Percentiles rank a stretch among this genome's conserved stretches.
These are phyloP conservation scores for Phytophthora macrochlamydospora DNA, from an alignment of 352 stramenopile genomes.

Conservation along the genomic window DNA sequence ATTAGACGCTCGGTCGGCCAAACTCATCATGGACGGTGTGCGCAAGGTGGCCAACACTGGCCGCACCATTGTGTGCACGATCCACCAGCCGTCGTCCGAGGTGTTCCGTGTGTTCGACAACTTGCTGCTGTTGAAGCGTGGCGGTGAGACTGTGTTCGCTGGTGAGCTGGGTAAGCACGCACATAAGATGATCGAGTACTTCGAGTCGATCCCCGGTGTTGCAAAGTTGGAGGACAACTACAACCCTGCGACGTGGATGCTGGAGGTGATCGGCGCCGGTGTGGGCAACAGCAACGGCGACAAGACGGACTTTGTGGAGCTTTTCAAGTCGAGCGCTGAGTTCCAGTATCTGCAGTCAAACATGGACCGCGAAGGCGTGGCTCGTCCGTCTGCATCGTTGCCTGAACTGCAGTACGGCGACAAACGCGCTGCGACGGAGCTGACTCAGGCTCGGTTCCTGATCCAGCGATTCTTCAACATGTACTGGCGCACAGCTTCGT, in stretches of 20 bases:
- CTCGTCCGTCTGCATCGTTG: background rate
- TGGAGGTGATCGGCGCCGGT: background rate
- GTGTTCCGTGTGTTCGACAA: constrained; percentile 87
- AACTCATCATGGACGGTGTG: constrained; percentile 74
- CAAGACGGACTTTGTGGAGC: background rate
- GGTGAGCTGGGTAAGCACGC: background rate
- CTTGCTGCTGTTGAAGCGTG: constrained; percentile 59
- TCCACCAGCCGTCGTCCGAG: background rate
- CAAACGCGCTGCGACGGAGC: background rate
- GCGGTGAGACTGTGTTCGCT: background rate
- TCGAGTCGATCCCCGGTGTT: constrained; percentile 26
- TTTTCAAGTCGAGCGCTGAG: background rate
- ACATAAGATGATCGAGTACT: constrained; percentile 46
- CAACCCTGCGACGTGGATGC: background rate
- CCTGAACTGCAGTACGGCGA: background rate
- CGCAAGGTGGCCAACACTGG: constrained; percentile 65
- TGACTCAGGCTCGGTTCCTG: background rate
- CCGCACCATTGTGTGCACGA: constrained; percentile 18
- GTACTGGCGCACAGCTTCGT: background rate
- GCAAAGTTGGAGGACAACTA: background rate
- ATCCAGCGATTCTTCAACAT: background rate
- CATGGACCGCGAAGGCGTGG: background rate
- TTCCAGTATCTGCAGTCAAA: background rate
- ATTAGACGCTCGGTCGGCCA: constrained; percentile 61
- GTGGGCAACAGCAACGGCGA: background rate